These are phyloP conservation scores for Rhizophlyctis rosea DNA, from an alignment of 192 early-diverging fungal genomes.

Conservation along the genomic window DNA sequence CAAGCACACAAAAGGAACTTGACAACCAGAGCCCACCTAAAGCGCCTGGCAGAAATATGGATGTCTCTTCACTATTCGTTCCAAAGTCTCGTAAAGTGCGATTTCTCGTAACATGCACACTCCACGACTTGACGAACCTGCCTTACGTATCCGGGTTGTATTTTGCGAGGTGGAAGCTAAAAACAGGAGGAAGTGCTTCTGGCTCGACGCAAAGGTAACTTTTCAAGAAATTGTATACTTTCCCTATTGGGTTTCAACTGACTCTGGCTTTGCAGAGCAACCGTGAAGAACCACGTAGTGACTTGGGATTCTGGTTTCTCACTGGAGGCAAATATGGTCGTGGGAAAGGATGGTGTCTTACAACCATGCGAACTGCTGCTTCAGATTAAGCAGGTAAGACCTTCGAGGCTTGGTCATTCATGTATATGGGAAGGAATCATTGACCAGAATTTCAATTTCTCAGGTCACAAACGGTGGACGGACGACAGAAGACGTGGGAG, in stretches of 20 bases:
- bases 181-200: constrained; percentile 17
- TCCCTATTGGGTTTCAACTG: neutral
- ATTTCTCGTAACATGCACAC: constrained; percentile 56
- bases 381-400: constrained; percentile 63
- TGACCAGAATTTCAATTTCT: no score
- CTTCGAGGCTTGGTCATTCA: no score
- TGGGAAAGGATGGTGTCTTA: constrained; percentile 72
- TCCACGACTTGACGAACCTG: constrained; percentile 78
- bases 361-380: constrained; percentile 72
- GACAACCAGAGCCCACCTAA: no score
- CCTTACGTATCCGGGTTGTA: constrained; percentile 78
- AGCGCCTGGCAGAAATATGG: no score
- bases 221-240: neutral
- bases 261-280: constrained; percentile 29
- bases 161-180: constrained; percentile 74
- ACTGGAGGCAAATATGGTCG: constrained; percentile 57
- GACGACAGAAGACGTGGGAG: constrained; percentile 60
- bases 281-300: constrained; percentile 56
- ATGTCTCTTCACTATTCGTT: constrained; percentile 63
- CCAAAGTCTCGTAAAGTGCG: constrained; percentile 67
- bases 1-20: no score
- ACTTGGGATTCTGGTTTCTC: constrained; percentile 58
- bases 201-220: constrained; percentile 7
- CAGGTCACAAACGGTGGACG: constrained; percentile 62
- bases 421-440: no score